Conservation (phyloP, 2,329 filamentous ascomycete species). For the Pseudogymnoascus verrucosus region DNA sequence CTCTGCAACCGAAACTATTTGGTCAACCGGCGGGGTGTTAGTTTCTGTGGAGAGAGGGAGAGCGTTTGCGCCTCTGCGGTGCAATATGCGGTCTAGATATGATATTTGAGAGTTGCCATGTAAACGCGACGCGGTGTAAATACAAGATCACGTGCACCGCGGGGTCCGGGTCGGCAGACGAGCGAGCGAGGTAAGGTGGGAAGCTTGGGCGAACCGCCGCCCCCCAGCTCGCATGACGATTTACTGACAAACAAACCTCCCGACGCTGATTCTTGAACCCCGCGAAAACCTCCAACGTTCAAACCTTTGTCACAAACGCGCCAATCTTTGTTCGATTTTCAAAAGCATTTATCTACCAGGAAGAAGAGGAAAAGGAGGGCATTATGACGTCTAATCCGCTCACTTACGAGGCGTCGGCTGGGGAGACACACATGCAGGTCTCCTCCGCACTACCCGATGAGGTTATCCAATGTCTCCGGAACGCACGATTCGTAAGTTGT, state of each 20-base stretch:
- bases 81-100: neutral
- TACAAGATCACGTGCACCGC: neutral
- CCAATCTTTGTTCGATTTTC: neutral
- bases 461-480: slow-evolving; percentile 84
- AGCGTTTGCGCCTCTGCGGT: neutral
- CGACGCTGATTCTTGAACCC: neutral
- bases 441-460: slow-evolving; percentile 69
- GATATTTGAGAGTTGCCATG: neutral
- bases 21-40: neutral
- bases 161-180: neutral
- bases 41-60: neutral
- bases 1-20: neutral
- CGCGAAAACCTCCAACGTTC: neutral
- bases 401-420: slow-evolving; percentile 67
- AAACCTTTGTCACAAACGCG: neutral
- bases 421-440: slow-evolving; percentile 59
- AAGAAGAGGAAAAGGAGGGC: neutral
- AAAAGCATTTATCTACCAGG: neutral
- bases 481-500: slow-evolving; percentile 75
- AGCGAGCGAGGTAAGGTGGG: neutral
- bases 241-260: neutral
- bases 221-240: neutral
- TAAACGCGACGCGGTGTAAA: slow-evolving; percentile 6
- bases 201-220: neutral
- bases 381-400: slow-evolving; percentile 59